Evolutionary conservation across 306 rosid genomes (phyloP), one percentile per base, ranked within the genome.

Genomic region (Dalbergia cochinchinensis): DNA sequence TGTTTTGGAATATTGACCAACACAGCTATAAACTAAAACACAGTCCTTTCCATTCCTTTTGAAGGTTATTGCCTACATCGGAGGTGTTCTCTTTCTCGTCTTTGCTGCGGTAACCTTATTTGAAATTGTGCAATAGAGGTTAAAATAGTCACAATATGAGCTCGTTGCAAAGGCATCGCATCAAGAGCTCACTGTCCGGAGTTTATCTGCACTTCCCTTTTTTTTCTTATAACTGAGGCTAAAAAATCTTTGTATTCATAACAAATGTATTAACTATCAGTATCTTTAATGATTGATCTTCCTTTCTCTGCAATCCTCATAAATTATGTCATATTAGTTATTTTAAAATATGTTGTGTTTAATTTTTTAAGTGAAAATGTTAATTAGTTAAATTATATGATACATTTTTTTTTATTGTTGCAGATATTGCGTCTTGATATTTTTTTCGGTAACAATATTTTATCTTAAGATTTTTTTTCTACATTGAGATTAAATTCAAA

Each of bases 41-140:
- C 70, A 15, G 4, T 16, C 16, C 65, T 78, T 26, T 73, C 68
- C 54, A 48, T 15, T 20, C 71, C 73, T 85, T 77, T 58, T 86
- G 86, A 92, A 90, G 99, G 93, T 84, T 55, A 90, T 93, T 73
- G 92, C 97, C 70, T 95, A 91, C 79, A 59, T 83, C 0, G 99
- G 99, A 76, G 99, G 99, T 22, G 88, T 88, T 89, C 99, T 95
- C 75, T 91, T 93, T 88, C 98, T 93, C 22, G 93, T 93, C 84
- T 90, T 96, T 66, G 98, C 98, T 22, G 96, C 91, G 4, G 84
- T 90, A 63, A 96, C 96, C 62, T 69, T 89, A 82, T 39, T 85
- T 76, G 97, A 91, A 84, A 91, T 93, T 71, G 87, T 93, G 61
- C 87, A 81, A 55, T 95, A 87, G 84, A 83, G 47, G 41, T 26